Conservation (phyloP, 306 rosid species). For the Cotoneaster glaucophyllus region DNA sequence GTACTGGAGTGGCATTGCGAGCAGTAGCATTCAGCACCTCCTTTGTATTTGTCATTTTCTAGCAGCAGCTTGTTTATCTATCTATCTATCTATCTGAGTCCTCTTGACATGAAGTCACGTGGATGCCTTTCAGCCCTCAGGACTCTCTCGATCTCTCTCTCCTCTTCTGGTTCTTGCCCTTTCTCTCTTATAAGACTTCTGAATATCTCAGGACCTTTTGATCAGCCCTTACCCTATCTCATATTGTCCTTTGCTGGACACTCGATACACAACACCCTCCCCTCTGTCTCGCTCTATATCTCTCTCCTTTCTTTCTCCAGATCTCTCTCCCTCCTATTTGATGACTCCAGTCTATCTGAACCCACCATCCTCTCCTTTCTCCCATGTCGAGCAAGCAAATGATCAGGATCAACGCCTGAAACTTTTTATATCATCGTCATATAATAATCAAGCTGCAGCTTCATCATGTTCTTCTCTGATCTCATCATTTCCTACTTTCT, state of each 20-base stretch:
- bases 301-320: not conserved
- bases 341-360: constrained; percentile 53
- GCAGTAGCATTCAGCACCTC: constrained; percentile 45
- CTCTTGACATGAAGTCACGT: constrained; percentile 40
- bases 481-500: constrained; percentile 25
- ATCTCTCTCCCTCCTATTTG: not conserved
- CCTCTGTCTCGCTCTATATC: not conserved
- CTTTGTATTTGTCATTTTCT: constrained; percentile 44
- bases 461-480: constrained; percentile 22
- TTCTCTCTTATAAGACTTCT: constrained; percentile 16
- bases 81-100: constrained; percentile 17
- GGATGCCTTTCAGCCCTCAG: constrained; percentile 27
- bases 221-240: constrained; percentile 31
- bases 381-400: constrained; percentile 12
- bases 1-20: constrained; percentile 18
- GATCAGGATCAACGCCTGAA: constrained; percentile 30
- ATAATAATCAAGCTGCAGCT: constrained; percentile 7
- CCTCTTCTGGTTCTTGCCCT: constrained; percentile 17
- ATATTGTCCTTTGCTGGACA: constrained; percentile 22
- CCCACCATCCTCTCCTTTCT: constrained; percentile 35
- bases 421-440: constrained; percentile 15
- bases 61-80: not conserved
- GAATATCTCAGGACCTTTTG: constrained; percentile 6
- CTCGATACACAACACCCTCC: not conserved
- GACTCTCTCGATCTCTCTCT: not conserved